Conservation (phyloP, 768 basidiomycete species). For the Ephemerocybe angulata region DNA sequence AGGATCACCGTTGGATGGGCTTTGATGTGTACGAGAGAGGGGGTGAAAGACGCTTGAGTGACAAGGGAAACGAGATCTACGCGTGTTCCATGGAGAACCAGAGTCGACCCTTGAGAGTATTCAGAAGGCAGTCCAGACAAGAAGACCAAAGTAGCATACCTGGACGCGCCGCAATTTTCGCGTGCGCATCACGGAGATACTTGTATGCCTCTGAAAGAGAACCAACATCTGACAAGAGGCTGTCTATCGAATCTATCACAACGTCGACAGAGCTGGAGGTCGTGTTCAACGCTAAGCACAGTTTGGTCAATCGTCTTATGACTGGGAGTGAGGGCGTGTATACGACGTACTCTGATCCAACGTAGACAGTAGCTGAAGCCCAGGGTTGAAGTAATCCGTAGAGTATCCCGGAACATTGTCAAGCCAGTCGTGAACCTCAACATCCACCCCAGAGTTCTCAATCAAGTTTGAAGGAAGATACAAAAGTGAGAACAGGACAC, state of each 20-base stretch:
- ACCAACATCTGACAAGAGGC: constrained; percentile 53
- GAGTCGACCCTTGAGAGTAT: constrained; percentile 41
- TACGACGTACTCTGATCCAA: constrained; percentile 42
- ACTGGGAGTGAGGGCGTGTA: not conserved
- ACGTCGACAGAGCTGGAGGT: constrained; percentile 49
- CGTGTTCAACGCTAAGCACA: constrained; percentile 9
- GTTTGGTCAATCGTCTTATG: not conserved
- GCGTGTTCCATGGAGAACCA: constrained; percentile 55
- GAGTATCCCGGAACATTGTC: constrained; percentile 51
- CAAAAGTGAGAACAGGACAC: constrained; percentile 57
- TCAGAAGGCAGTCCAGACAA: not conserved
- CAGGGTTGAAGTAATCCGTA: constrained; percentile 19
- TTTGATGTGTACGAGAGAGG: constrained; percentile 58
- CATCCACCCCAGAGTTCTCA: constrained; percentile 20
- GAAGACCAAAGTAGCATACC: too few relatives aligned
- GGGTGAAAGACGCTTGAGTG: constrained; percentile 59
- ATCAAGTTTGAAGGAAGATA: constrained; percentile 34
- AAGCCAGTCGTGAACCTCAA: constrained; percentile 49
- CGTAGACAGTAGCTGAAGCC: constrained; percentile 35
- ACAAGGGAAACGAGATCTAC: constrained; percentile 51
- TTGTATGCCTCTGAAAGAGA: constrained; percentile 51
- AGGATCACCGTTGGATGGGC: constrained; percentile 73
- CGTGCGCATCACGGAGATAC: constrained; percentile 47
- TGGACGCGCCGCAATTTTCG: constrained; percentile 41
- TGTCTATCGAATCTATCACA: constrained; percentile 71